Evolutionary conservation across 2,329 filamentous ascomycete species (phyloP).

Genomic region (Aspergillus novoparasiticus): DNA sequence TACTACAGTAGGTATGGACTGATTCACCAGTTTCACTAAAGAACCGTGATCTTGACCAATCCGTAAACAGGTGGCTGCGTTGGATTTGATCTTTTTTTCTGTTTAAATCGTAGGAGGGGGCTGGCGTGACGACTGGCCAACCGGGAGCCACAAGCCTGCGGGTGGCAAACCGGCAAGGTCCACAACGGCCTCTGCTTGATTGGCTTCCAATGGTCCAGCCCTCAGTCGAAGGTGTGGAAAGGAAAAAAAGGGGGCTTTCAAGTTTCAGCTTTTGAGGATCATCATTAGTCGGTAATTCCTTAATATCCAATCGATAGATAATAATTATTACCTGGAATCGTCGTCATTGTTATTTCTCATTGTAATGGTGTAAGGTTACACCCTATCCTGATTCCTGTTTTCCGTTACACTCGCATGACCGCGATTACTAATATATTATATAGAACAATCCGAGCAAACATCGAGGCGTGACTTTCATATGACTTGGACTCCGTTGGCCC

Average conservation of each 20-base stretch:
- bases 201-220: slow-evolving; percentile 6
- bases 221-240: background rate
- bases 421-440: background rate
- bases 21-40: background rate
- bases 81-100: background rate
- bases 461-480: background rate
- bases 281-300: background rate
- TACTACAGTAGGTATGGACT: background rate
- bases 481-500: background rate
- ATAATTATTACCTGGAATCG: background rate
- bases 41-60: background rate
- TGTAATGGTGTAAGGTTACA: background rate
- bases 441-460: background rate
- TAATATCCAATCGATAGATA: background rate
- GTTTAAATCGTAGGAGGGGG: background rate
- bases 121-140: slow-evolving; percentile 1
- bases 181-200: slow-evolving; percentile 10
- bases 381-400: background rate
- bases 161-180: slow-evolving; percentile 7
- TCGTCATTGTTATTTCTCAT: background rate
- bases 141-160: background rate
- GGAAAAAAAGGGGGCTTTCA: slow-evolving; percentile 1
- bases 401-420: background rate
- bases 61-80: background rate
- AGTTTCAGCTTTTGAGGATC: slow-evolving; percentile 8